Evolutionary conservation across 768 basidiomycete genomes (phyloP).

Genomic region (Rhizopogon sp.): DNA sequence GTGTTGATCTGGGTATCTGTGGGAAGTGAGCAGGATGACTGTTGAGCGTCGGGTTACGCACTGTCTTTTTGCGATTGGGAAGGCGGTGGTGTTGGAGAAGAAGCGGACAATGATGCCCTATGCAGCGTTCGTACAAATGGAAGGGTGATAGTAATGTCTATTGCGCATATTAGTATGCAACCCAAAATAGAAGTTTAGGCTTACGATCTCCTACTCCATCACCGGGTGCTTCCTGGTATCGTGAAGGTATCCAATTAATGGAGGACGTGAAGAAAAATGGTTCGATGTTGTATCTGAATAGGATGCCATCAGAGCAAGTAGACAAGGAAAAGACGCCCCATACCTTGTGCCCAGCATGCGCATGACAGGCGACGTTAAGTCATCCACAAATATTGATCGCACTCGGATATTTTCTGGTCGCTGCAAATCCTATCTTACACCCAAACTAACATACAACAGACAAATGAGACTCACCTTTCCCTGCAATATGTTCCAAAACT

Average conservation of each 20-base stretch:
- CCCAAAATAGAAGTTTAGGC: constrained; percentile 13
- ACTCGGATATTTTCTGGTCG: not conserved
- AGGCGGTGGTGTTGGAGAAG: not conserved
- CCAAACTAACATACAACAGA: not conserved
- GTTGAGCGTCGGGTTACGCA: too few species aligned
- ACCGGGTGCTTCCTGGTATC: constrained; percentile 48
- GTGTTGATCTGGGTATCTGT: constrained; percentile 38
- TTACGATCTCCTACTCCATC: constrained; percentile 46
- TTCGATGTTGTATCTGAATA: constrained; percentile 44
- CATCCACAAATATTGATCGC: too few species aligned
- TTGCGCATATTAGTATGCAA: not conserved
- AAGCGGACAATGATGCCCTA: constrained; percentile 7
- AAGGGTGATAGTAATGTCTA: constrained; percentile 54
- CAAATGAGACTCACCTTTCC: constrained; percentile 27
- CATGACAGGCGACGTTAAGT: too few species aligned
- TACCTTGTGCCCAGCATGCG: too few species aligned
- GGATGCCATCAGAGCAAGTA: not conserved
- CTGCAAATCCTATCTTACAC: constrained; percentile 18
- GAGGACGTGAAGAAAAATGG: constrained; percentile 65
- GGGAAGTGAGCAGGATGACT: not conserved
- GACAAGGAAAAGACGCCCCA: too few species aligned
- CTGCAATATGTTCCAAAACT: constrained; percentile 29
- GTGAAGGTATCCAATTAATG: constrained; percentile 62
- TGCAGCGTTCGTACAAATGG: constrained; percentile 43
- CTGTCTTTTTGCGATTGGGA: too few species aligned